phyloP scores from a whole-genome alignment of 306 rosid species.

The Nissolia schottii region DNA sequence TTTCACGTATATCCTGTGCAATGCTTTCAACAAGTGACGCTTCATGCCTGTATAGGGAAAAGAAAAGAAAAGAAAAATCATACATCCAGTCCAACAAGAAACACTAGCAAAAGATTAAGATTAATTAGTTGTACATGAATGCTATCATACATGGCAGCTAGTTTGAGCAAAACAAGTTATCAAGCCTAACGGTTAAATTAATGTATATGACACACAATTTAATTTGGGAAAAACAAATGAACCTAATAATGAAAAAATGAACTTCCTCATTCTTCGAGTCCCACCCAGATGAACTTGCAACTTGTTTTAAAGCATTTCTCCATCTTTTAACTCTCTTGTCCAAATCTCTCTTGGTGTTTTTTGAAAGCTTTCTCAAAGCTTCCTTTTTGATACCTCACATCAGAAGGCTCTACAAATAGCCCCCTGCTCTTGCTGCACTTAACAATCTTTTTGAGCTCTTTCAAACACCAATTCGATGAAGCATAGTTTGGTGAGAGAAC shows the following conservation, averaged over 20 bases:
- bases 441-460: background rate
- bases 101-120: too few species aligned
- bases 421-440: background rate
- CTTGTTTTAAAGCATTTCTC: background rate
- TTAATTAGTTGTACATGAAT: too few species aligned
- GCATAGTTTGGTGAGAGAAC: background rate
- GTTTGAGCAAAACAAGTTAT: too few species aligned
- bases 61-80: background rate
- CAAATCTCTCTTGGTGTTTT: background rate
- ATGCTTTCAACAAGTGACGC: background rate
- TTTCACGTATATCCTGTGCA: background rate
- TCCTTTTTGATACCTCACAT: background rate
- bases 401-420: background rate
- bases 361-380: background rate
- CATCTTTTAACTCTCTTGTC: background rate
- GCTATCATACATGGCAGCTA: too few species aligned
- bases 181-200: too few species aligned
- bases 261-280: background rate
- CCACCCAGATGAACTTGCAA: background rate
- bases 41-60: background rate
- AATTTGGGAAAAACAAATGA: background rate
- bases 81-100: background rate
- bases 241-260: background rate
- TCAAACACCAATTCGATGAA: background rate
- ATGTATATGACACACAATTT: too few species aligned